Evolutionary conservation across 306 rosid genomes (phyloP).

Genomic region (Macrotyloma uniflorum): DNA sequence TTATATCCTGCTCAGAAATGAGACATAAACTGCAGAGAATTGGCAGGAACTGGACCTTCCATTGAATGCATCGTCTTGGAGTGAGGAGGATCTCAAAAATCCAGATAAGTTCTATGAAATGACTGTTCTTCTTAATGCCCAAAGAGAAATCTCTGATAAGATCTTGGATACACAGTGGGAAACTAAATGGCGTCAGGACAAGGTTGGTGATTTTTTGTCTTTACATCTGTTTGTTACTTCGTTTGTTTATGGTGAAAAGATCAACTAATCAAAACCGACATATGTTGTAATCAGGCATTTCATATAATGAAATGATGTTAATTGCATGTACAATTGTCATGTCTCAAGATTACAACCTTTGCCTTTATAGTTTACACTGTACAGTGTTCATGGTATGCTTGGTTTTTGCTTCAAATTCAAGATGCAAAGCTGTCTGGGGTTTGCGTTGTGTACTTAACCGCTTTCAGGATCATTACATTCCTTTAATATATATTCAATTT

Average conservation of each 20-base stretch:
- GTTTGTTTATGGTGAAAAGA: background rate
- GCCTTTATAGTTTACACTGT: constrained; percentile 20
- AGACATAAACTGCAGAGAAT: constrained; percentile 39
- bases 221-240: constrained; percentile 17
- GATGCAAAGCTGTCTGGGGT: background rate
- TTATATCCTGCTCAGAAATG: constrained; percentile 19
- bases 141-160: constrained; percentile 89
- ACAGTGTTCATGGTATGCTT: background rate
- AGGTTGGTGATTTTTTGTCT: constrained; percentile 55
- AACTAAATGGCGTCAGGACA: constrained; percentile 89
- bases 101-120: constrained; percentile 84
- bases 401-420: constrained; percentile 4
- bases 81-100: constrained; percentile 81
- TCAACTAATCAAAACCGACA: constrained; percentile 18
- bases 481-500: background rate
- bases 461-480: constrained; percentile 6
- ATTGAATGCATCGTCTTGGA: constrained; percentile 87
- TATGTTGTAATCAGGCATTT: constrained; percentile 24
- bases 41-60: constrained; percentile 91
- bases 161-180: constrained; percentile 93
- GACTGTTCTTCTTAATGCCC: constrained; percentile 95
- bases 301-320: constrained; percentile 13
- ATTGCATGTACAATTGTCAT: constrained; percentile 1
- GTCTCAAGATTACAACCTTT: constrained; percentile 14
- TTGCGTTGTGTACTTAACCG: background rate